Base-by-base conservation (phyloP, 129 eudicot genomes). In the Deinandra increscens region DNA sequence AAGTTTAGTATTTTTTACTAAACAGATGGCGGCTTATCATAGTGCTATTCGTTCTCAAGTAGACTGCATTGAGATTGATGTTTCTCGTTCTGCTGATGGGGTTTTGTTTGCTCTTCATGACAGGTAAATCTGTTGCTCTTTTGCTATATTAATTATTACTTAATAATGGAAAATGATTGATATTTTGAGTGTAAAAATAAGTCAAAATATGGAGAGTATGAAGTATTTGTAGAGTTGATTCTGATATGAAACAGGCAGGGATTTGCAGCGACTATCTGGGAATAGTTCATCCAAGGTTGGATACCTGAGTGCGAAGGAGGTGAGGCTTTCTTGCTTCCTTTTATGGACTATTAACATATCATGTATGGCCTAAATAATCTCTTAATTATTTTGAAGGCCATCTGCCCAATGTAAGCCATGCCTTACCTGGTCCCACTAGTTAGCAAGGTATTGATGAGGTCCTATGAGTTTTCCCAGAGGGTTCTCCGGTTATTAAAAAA, bases 11-110 rank as follows among this genome's bases (percentile, higher is more conserved):
- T 39, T 67, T 34, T 69, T 76, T 63, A 41, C 51, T 51, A 4
- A 66, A 64, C 84, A 93, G 95, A 83, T 93, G 85, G 81, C 80
- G 81, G 97, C 99, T 19, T 93, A 89, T 70, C 80, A 63, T 23
- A 75, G 62, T 76, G 99, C 99, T 75, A 76, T 93, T 63, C 71
- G 61, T 62, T 83, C 92, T 78, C 84, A 81, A 80, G 95, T 81
- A 66, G 99, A 89, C 61, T 89, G 99, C 79, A 89, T 93, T 34
- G 99, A 93, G 82, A 87, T 93, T 83, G 99, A 93, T 79, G 99
- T 87, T 37, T 93, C 99, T 74, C 97, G 96, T 74, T 93, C 99
- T 34, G 74, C 90, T 36, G 99, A 93, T 76, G 99, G 99, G 68
- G 81, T 87, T 66, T 71, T 93, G 68, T 89, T 93, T 64, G 95